Evolutionary conservation across 495 filamentous ascomycete species (phyloP).

Genomic region (Neurospora cerealis): DNA sequence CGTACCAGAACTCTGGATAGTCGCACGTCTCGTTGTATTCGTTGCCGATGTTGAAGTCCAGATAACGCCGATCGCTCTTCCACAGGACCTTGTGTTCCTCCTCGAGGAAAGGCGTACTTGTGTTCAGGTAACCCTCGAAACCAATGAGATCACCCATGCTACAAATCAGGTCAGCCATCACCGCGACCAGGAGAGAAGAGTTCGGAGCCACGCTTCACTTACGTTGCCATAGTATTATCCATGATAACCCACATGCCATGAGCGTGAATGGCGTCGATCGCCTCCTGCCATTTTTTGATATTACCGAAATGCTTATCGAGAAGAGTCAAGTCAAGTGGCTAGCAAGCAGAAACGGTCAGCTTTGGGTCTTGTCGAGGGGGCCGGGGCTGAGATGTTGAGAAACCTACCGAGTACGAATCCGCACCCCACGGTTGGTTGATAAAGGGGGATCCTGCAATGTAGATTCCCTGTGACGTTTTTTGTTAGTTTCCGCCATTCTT

Average conservation of each 20-base stretch:
- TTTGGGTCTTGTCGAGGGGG: neutral
- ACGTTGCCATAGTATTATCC: slow-evolving; percentile 62
- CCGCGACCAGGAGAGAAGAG: neutral
- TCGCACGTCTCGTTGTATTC: slow-evolving; percentile 47
- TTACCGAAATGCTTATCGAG: slow-evolving; percentile 61
- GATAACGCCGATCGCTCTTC: slow-evolving; percentile 49
- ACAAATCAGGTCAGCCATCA: slow-evolving; percentile 2
- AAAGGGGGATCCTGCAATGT: slow-evolving; percentile 57
- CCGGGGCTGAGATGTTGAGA: neutral
- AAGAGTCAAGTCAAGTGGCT: slow-evolving; percentile 59
- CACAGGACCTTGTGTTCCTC: slow-evolving; percentile 49
- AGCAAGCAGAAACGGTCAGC: slow-evolving; percentile 2
- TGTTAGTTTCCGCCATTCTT: slow-evolving; percentile 1
- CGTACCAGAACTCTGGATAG: slow-evolving; percentile 59
- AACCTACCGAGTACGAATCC: slow-evolving; percentile 47
- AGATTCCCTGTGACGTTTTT: slow-evolving; percentile 38
- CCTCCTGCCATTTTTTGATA: slow-evolving; percentile 52
- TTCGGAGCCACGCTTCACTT: slow-evolving; percentile 1
- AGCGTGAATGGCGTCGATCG: slow-evolving; percentile 54
- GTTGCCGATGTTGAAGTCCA: slow-evolving; percentile 55
- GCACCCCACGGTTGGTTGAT: slow-evolving; percentile 66
- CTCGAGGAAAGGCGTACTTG: slow-evolving; percentile 48
- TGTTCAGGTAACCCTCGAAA: slow-evolving; percentile 56
- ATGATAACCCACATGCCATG: slow-evolving; percentile 63
- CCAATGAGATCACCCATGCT: slow-evolving; percentile 60